These are phyloP conservation scores for Coemansia aciculifera DNA, from an alignment of 192 early-diverging fungal species.

Conservation along the genomic window DNA sequence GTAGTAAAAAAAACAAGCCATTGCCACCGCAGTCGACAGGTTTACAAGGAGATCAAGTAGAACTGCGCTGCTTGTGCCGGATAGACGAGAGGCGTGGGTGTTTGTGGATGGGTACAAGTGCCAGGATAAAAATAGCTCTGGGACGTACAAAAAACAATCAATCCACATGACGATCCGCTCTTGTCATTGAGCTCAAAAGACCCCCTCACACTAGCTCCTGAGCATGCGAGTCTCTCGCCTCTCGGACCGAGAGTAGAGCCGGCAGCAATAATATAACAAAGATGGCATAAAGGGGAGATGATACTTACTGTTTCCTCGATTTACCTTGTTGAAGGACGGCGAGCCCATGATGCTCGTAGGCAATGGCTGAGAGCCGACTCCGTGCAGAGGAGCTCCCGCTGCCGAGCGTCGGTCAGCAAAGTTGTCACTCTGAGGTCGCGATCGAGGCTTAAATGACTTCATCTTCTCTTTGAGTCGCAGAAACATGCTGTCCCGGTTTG, in stretches of 20 bases:
- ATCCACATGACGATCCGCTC: background rate
- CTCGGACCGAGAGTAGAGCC: background rate
- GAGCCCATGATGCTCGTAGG: conserved; percentile 7
- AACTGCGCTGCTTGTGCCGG: background rate
- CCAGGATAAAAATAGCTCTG: conserved; percentile 4
- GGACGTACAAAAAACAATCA: background rate
- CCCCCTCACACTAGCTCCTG: background rate
- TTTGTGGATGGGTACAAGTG: background rate
- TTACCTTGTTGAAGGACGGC: conserved; percentile 22
- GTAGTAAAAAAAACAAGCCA: background rate
- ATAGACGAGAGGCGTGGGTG: background rate
- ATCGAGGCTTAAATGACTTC: conserved; percentile 44
- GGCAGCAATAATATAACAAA: background rate
- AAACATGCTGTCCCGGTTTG: conserved; percentile 54
- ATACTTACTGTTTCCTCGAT: conserved; percentile 40
- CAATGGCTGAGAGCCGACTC: conserved; percentile 5
- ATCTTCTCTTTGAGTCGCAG: conserved; percentile 53
- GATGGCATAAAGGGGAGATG: background rate
- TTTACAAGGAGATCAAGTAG: background rate
- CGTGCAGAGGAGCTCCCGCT: background rate
- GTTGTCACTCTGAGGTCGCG: conserved; percentile 49
- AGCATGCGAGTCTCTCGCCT: background rate
- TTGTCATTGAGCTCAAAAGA: background rate
- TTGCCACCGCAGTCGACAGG: background rate
- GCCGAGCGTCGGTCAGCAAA: conserved; percentile 29